Evolutionary conservation across 2,329 filamentous ascomycete species (phyloP).

Genomic region (Alternaria atra): DNA sequence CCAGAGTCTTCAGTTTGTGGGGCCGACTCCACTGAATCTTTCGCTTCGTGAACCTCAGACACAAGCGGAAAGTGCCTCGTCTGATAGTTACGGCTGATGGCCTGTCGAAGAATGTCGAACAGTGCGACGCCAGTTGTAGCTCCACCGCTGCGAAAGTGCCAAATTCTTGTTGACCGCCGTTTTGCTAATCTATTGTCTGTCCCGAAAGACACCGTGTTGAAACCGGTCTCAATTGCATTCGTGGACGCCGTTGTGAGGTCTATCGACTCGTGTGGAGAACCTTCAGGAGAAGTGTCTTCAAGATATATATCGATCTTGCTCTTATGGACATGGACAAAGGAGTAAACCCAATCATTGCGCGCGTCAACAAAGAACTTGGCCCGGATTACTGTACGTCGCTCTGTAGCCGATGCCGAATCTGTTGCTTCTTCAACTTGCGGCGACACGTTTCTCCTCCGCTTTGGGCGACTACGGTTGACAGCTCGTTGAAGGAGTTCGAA

Average conservation of each 20-base stretch:
- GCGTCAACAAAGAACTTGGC: slow-evolving; percentile 19
- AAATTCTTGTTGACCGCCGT: neutral
- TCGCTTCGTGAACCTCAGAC: too few species aligned
- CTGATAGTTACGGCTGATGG: neutral
- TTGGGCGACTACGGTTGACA: too few species aligned
- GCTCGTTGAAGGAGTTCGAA: too few species aligned
- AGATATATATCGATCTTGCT: neutral
- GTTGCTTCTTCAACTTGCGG: too few species aligned
- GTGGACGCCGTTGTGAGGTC: neutral
- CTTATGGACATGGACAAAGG: neutral
- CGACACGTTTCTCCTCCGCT: too few species aligned
- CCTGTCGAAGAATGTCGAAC: slow-evolving; percentile 11
- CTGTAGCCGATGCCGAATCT: neutral
- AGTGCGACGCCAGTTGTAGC: slow-evolving; percentile 9
- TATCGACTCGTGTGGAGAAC: neutral
- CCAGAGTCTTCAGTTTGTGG: too few species aligned
- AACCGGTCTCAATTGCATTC: too few species aligned
- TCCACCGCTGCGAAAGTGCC: slow-evolving; percentile 9
- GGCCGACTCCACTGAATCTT: too few species aligned
- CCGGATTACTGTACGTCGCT: slow-evolving; percentile 11
- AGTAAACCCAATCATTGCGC: neutral
- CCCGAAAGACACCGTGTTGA: too few species aligned
- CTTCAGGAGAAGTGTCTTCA: neutral
- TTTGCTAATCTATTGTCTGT: neutral
- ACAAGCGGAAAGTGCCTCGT: neutral